Evolutionary conservation across 176 grass and related monocot species (phyloP).

Genomic region (Echinochloa phyllopogon): DNA sequence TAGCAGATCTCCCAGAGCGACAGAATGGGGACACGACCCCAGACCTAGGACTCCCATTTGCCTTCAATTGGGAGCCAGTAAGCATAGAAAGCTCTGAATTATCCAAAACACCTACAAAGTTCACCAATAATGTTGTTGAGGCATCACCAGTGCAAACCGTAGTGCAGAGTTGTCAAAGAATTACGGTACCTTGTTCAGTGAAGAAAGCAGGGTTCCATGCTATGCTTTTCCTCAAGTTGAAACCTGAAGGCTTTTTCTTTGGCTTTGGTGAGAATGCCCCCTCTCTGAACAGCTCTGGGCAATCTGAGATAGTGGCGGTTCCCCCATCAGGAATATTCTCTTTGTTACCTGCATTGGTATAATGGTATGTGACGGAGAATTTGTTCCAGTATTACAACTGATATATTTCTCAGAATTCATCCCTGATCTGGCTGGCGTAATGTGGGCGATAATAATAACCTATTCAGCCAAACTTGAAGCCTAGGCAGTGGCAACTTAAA

Average conservation of each 20-base stretch:
- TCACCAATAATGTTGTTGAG: slow-evolving; percentile 9
- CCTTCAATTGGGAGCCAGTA: slow-evolving; percentile 51
- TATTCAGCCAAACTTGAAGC: neutral
- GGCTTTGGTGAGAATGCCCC: slow-evolving; percentile 19
- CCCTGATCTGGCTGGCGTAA: neutral
- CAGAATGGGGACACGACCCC: slow-evolving; percentile 21
- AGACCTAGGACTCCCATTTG: slow-evolving; percentile 40
- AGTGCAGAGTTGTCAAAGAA: neutral
- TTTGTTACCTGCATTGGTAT: slow-evolving; percentile 37
- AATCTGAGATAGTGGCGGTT: neutral
- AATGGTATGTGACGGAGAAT: neutral
- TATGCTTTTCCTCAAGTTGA: slow-evolving; percentile 88
- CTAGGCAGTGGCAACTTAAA: neutral
- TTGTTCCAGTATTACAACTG: neutral
- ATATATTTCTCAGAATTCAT: neutral
- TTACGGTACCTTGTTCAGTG: slow-evolving; percentile 65
- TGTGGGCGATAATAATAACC: too few species aligned
- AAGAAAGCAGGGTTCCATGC: slow-evolving; percentile 95
- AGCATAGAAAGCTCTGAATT: slow-evolving; percentile 77
- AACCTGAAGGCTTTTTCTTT: slow-evolving; percentile 52
- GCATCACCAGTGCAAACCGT: neutral
- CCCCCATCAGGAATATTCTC: slow-evolving; percentile 47
- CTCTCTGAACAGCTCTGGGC: neutral
- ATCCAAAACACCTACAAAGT: slow-evolving; percentile 74
- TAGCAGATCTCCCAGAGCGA: slow-evolving; percentile 40